These are phyloP conservation scores for Pseudogymnoascus verrucosus DNA, from an alignment of 2,329 filamentous ascomycete species.

Conservation along the genomic window DNA sequence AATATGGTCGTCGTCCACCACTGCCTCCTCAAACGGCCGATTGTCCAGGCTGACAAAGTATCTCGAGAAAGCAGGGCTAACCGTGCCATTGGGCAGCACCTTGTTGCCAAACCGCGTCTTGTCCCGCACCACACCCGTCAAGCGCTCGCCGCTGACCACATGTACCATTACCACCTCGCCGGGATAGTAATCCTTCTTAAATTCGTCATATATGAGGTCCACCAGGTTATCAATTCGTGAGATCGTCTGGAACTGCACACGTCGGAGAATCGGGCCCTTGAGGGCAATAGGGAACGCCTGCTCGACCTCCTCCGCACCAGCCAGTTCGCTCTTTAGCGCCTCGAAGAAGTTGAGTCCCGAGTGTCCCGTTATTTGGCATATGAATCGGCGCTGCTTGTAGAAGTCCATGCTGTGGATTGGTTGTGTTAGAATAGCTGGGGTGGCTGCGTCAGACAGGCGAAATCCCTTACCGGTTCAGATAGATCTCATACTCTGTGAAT, in stretches of 20 bases:
- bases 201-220: conserved; percentile 64
- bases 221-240: conserved; percentile 80
- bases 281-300: conserved; percentile 85
- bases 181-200: conserved; percentile 85
- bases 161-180: conserved; percentile 75
- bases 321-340: conserved; percentile 78
- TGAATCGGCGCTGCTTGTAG: conserved; percentile 85
- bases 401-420: conserved; percentile 71
- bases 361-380: conserved; percentile 92
- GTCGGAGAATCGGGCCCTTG: conserved; percentile 81
- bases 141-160: conserved; percentile 57
- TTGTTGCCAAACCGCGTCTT: conserved; percentile 69
- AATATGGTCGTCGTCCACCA: conserved; percentile 76
- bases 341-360: conserved; percentile 89
- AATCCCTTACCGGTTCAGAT: conserved; percentile 63
- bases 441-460: not conserved
- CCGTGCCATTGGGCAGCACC: conserved; percentile 56
- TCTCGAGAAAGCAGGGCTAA: conserved; percentile 63
- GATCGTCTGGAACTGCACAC: conserved; percentile 83
- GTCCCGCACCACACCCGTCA: conserved; percentile 71
- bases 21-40: conserved; percentile 59
- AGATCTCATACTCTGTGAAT: conserved; percentile 82
- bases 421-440: conserved; percentile 26
- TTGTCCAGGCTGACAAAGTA: conserved; percentile 74
- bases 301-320: conserved; percentile 81